Base-by-base conservation (phyloP, 2,329 filamentous ascomycete species). In the Colletotrichum incanum region DNA sequence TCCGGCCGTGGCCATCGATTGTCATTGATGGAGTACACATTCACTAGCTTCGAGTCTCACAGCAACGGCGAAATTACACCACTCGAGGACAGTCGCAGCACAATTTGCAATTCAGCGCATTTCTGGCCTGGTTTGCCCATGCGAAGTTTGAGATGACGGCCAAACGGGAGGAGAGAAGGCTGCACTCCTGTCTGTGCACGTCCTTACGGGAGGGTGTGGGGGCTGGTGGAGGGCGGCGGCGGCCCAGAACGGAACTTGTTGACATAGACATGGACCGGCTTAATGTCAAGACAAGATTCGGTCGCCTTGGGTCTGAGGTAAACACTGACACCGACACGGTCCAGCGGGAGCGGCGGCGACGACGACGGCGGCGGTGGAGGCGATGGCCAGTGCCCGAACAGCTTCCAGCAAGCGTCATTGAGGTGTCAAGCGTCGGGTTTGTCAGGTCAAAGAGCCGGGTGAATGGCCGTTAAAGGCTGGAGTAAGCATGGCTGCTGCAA, bases 401-500 rank as follows among this genome's bases (percentile, higher is more conserved):
- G 16, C 45, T 41, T 23, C 16, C 31, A 39, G 12, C 28, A 5
- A 37, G 20, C 39, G 50, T 31, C 26, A 65, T 34, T n/a, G 28
- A 34, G n/a, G 9, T n/a, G 23, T 20, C 61, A 49, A 45, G 9
- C 26, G 23, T 37, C 65, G 41, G 37, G 31, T 28, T 28, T 55
- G 45, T 23, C 26, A 28, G 41, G 34, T 26, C 34, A 16, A 18
- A 61, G 18, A 37, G 31, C 52, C 31, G 26, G 23, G 8, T 34
- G 20, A 56, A 50, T 49, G n/a, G 47, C 60, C 60, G 47, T 63
- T 63, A 41, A 45, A 63, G 34, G 8, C n/a, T 34, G 47, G 14
- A n/a, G 31, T 65, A 52, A 43, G 56, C 56, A 62, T 47, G 37
- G 47, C 47, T 54, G 20, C 34, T 67, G 47, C 47, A 62, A 61